A percentile compares a stretch with the other conserved stretches of the same genome.
phyloP scores from a whole-genome alignment of 2,329 filamentous ascomycete species.

The Cercospora brassicicola region DNA sequence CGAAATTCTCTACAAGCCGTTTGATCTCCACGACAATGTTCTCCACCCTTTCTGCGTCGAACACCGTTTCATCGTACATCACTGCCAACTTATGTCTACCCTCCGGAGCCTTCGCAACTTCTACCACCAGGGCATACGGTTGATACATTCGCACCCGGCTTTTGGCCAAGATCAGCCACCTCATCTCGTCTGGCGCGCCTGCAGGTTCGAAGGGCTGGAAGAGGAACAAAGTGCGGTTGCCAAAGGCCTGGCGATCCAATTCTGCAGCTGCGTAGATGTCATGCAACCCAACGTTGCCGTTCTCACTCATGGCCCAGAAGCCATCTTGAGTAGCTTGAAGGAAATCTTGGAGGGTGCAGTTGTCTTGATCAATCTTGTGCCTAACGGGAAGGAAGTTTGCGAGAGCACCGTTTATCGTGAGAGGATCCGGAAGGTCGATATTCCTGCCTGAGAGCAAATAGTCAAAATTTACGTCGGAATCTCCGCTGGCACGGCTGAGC shows the following conservation, averaged over 20 bases:
- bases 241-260: neutral
- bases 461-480: neutral
- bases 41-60: neutral
- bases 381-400: neutral
- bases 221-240: conserved; percentile 4
- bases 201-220: conserved; percentile 3
- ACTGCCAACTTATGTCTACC: neutral
- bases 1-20: neutral
- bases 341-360: neutral
- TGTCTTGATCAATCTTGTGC: neutral
- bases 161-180: neutral
- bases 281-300: neutral
- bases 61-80: neutral
- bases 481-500: neutral
- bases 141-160: neutral
- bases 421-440: neutral
- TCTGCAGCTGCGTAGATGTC: neutral
- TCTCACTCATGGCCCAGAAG: neutral
- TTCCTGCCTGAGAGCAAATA: neutral
- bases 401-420: neutral
- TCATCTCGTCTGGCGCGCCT: conserved; percentile 1
- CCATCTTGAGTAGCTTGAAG: neutral
- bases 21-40: neutral
- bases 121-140: neutral
- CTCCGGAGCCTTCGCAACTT: neutral